phyloP scores from a whole-genome alignment of 441 rosid species.

The Codiaeum variegatum region DNA sequence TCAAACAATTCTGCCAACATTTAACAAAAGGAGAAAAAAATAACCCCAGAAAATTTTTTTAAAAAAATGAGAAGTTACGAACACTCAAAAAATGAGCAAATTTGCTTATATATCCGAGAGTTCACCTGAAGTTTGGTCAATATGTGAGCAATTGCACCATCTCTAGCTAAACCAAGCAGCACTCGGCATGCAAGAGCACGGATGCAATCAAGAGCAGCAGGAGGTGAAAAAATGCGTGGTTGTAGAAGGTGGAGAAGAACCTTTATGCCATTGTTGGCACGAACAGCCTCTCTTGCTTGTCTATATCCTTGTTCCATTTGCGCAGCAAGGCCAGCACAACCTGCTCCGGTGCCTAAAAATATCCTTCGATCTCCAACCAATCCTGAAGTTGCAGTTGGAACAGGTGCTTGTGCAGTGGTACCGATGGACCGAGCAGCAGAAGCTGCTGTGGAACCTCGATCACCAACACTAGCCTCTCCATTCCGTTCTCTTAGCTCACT shows the following conservation, averaged over 20 bases:
- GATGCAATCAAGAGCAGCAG: slow-evolving; percentile 88
- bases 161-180: slow-evolving; percentile 97
- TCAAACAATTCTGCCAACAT: background rate
- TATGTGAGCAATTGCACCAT: slow-evolving; percentile 92
- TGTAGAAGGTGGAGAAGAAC: slow-evolving; percentile 95
- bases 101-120: background rate
- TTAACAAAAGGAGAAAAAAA: background rate
- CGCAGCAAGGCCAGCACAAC: slow-evolving; percentile 97
- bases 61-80: background rate
- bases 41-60: background rate
- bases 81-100: background rate
- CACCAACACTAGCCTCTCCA: slow-evolving; percentile 47
- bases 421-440: slow-evolving; percentile 42
- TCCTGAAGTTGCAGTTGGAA: slow-evolving; percentile 67
- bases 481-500: slow-evolving; percentile 55
- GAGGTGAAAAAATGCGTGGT: slow-evolving; percentile 82
- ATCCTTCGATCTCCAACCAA: slow-evolving; percentile 97
- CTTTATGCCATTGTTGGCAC: slow-evolving; percentile 95
- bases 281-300: slow-evolving; percentile 95
- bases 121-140: slow-evolving; percentile 95
- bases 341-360: slow-evolving; percentile 92
- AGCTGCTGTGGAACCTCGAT: slow-evolving; percentile 36
- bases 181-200: slow-evolving; percentile 97
- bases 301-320: slow-evolving; percentile 97
- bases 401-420: slow-evolving; percentile 56